A percentile compares a stretch with the other conserved stretches of the same genome.
These are phyloP conservation scores for Melanogaster broomeanus DNA, from an alignment of 768 basidiomycete genomes.

Conservation along the genomic window DNA sequence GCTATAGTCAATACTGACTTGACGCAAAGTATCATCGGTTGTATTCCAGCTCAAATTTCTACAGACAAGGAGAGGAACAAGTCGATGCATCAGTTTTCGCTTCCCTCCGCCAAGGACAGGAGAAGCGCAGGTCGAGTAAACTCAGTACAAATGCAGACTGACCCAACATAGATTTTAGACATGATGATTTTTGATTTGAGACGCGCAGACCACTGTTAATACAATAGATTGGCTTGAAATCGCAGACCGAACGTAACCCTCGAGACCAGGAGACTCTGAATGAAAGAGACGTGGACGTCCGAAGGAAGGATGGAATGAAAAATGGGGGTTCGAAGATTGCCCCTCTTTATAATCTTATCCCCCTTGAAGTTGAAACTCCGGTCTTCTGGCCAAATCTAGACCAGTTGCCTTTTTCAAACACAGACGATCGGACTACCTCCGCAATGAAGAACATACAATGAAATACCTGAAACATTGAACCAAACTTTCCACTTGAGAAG, in stretches of 20 bases:
- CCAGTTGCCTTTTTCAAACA: constrained; percentile 20
- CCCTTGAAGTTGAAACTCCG: constrained; percentile 52
- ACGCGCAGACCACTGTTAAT: constrained; percentile 38
- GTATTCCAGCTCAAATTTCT: constrained; percentile 97
- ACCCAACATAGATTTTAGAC: constrained; percentile 94
- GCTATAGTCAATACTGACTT: constrained; percentile 70
- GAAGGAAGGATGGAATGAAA: constrained; percentile 39
- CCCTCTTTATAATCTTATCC: constrained; percentile 44
- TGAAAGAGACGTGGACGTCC: constrained; percentile 50
- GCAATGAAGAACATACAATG: constrained; percentile 1
- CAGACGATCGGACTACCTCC: constrained; percentile 20
- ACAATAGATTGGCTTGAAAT: constrained; percentile 52
- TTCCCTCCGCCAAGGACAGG: constrained; percentile 43
- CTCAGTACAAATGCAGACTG: constrained; percentile 67
- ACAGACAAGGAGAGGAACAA: constrained; percentile 45
- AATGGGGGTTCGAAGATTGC: constrained; percentile 30
- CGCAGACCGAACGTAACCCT: constrained; percentile 57
- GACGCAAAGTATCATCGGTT: constrained; percentile 86
- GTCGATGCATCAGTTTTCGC: constrained; percentile 56
- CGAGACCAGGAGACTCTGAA: constrained; percentile 53
- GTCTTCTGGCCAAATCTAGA: constrained; percentile 22
- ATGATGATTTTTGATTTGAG: constrained; percentile 44
- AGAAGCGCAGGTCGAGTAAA: constrained; percentile 46
- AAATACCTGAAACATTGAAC: not conserved
- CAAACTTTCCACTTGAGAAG: not conserved